Evolutionary conservation across 2,329 filamentous ascomycete species (phyloP).

Genomic region (Penicillium sp.): DNA sequence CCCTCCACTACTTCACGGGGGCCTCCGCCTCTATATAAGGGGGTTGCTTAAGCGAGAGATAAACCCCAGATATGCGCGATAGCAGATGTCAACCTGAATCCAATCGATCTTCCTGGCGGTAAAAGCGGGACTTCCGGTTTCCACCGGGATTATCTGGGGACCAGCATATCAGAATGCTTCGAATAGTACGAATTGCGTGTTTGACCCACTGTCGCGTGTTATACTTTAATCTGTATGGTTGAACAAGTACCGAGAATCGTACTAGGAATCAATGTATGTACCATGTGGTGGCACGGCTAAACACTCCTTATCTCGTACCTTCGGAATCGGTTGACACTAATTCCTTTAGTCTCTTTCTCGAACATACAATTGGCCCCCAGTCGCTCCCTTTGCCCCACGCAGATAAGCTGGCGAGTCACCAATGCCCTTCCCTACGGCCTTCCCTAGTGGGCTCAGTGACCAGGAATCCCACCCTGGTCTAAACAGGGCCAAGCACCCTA

Average conservation of each 20-base stretch:
- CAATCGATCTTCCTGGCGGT: not conserved
- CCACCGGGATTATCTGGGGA: not conserved
- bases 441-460: not conserved
- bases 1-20: constrained; percentile 17
- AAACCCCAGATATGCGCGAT: constrained; percentile 19
- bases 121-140: not conserved
- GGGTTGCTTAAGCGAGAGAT: constrained; percentile 3
- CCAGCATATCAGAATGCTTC: not conserved
- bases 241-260: not conserved
- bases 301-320: not conserved
- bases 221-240: not conserved
- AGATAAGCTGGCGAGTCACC: not conserved
- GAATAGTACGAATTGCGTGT: not conserved
- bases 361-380: not conserved
- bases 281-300: not conserved
- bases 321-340: not conserved
- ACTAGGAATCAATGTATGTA: not conserved
- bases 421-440: too few relatives aligned
- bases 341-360: not conserved
- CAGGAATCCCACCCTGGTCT: too few relatives aligned
- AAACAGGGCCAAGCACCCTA: not conserved
- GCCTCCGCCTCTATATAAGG: constrained; percentile 12
- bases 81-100: constrained; percentile 8
- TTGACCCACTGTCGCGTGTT: not conserved
- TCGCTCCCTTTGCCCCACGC: not conserved